Evolutionary conservation across 495 filamentous ascomycete species (phyloP).

Genomic region (Tuber melanosporum): DNA sequence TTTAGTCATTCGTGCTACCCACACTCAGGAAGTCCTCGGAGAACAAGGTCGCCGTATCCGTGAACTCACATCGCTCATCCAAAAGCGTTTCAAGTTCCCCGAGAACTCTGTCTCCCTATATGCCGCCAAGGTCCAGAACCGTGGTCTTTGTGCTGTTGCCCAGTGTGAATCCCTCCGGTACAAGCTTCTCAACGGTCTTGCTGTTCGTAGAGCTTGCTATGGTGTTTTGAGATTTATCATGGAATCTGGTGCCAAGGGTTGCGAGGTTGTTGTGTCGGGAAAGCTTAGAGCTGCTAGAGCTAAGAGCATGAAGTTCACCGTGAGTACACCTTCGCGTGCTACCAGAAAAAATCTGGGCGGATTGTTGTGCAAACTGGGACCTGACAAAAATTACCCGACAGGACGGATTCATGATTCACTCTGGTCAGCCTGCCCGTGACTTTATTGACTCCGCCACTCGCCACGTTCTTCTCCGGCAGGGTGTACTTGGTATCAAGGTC

Average conservation of each 20-base stretch:
- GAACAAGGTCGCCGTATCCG: conserved; percentile 99
- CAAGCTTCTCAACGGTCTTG: conserved; percentile 98
- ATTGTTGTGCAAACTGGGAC: neutral
- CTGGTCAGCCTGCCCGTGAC: conserved; percentile 97
- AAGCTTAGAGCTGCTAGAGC: conserved; percentile 97
- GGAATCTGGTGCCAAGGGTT: conserved; percentile 98
- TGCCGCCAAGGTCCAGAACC: conserved; percentile 99
- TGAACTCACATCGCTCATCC: conserved; percentile 98
- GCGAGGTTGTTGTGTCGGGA: conserved; percentile 97
- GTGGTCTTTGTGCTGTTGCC: conserved; percentile 97
- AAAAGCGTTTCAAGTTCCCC: conserved; percentile 99
- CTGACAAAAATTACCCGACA: conserved; percentile 37
- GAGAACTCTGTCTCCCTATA: conserved; percentile 99
- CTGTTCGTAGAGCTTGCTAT: conserved; percentile 95
- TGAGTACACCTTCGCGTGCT: conserved; percentile 45
- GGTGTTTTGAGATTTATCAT: conserved; percentile 99
- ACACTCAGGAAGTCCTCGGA: conserved; percentile 99
- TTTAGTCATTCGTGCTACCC: conserved; percentile 91
- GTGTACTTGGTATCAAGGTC: conserved; percentile 99
- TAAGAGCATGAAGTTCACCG: conserved; percentile 99
- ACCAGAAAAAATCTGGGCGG: neutral
- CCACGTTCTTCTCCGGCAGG: conserved; percentile 98
- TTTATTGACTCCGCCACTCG: conserved; percentile 98
- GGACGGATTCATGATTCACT: conserved; percentile 99
- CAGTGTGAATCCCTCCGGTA: conserved; percentile 99